Evolutionary conservation across 2,329 filamentous ascomycete genomes (phyloP).

Genomic region (Aspergillus sp.): DNA sequence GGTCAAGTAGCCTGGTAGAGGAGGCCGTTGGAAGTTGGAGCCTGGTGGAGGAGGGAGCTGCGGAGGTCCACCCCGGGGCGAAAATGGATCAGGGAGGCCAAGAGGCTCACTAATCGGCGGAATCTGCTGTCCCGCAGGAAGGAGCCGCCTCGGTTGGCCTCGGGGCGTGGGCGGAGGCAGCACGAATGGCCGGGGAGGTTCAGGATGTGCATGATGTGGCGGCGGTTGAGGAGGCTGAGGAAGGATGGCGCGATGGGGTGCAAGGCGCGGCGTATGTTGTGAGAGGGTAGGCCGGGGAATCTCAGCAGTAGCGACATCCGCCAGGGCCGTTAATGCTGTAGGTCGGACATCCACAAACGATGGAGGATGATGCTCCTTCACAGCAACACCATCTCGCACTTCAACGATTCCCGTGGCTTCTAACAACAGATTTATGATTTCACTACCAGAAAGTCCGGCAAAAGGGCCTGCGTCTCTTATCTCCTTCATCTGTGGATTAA

Average conservation of each 20-base stretch:
- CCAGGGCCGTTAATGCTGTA: constrained; percentile 36
- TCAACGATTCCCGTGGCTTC: constrained; percentile 29
- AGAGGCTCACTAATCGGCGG: constrained; percentile 32
- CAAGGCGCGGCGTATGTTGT: constrained; percentile 48
- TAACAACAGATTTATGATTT: constrained; percentile 28
- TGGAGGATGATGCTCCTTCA: constrained; percentile 11
- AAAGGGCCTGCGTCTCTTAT: constrained; percentile 28
- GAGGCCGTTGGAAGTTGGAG: constrained; percentile 37
- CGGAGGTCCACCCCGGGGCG: constrained; percentile 33
- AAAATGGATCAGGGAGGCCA: constrained; percentile 39
- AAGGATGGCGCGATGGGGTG: constrained; percentile 31
- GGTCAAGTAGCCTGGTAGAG: constrained; percentile 29
- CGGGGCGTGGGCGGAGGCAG: constrained; percentile 27
- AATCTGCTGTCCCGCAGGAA: constrained; percentile 36
- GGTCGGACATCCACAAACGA: constrained; percentile 17
- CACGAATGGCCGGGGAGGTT: constrained; percentile 32
- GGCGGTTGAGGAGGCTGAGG: constrained; percentile 26
- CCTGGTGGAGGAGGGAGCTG: constrained; percentile 43
- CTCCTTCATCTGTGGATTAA: constrained; percentile 41
- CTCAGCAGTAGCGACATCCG: constrained; percentile 36
- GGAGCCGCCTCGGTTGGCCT: constrained; percentile 37
- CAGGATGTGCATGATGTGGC: constrained; percentile 26
- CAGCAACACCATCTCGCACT: constrained; percentile 8
- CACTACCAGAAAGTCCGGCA: constrained; percentile 24
- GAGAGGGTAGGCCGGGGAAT: constrained; percentile 28